A percentile compares a stretch with the other conserved stretches of the same genome.
phyloP scores from a whole-genome alignment of 2,329 filamentous ascomycete species.

The Grosmannia penicillata region DNA sequence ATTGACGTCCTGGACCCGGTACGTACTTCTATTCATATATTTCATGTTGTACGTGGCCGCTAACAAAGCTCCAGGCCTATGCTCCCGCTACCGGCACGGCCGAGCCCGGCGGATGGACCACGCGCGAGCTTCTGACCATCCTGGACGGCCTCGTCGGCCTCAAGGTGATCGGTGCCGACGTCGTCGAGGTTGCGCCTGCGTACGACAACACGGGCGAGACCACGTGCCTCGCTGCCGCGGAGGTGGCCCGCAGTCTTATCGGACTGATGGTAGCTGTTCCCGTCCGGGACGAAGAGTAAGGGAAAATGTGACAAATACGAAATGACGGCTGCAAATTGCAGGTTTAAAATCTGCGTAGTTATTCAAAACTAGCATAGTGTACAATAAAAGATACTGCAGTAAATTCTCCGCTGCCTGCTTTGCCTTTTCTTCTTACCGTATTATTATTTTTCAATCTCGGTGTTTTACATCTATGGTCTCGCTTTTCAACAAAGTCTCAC shows the following conservation, averaged over 20 bases:
- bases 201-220: constrained; percentile 63
- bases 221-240: constrained; percentile 18
- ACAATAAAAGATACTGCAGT: no score
- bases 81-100: constrained; percentile 54
- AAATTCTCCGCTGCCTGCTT: no score
- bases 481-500: no score
- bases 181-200: constrained; percentile 65
- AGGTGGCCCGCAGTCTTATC: constrained; percentile 2
- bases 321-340: no score
- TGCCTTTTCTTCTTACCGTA: no score
- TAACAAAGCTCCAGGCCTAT: constrained; percentile 1
- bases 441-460: no score
- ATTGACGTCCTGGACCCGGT: constrained; percentile 69
- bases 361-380: no score
- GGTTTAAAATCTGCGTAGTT: no score
- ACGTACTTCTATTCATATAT: background rate
- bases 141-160: constrained; percentile 55
- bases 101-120: constrained; percentile 70
- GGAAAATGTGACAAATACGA: no score
- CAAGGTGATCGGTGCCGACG: constrained; percentile 63
- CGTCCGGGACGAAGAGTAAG: no score
- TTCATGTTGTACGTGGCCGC: background rate
- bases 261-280: constrained; percentile 1
- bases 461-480: no score
- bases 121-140: constrained; percentile 59